phyloP scores from a whole-genome alignment of 208 protist species.

The Naegleria lovaniensis region DNA sequence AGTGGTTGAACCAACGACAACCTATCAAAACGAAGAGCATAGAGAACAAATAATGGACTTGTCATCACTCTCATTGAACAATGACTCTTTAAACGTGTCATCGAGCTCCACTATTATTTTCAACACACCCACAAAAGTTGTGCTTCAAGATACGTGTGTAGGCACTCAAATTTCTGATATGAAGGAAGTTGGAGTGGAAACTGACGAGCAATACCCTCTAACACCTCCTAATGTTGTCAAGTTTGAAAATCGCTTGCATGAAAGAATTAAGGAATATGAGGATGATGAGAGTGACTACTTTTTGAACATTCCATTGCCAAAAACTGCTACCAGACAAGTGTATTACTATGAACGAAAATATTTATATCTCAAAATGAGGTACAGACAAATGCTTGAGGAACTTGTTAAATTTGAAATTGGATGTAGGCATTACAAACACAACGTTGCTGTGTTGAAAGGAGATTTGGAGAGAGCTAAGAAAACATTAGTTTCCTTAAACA shows the following conservation, averaged over 20 bases:
- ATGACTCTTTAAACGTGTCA: too few species aligned
- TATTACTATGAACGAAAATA: conserved; percentile 16
- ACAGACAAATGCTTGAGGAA: background rate
- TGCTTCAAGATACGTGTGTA: too few species aligned
- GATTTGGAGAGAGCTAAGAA: background rate
- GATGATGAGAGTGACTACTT: background rate
- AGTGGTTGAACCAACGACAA: too few species aligned
- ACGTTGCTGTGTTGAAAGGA: background rate
- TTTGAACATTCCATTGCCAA: background rate
- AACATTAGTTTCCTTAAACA: background rate
- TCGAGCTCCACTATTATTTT: too few species aligned
- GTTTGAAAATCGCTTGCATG: background rate
- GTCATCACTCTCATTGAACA: too few species aligned
- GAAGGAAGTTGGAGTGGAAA: background rate
- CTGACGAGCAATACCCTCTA: background rate
- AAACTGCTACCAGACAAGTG: conserved; percentile 9
- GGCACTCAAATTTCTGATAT: background rate
- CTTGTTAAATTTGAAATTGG: background rate
- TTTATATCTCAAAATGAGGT: conserved; percentile 10
- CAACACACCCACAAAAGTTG: too few species aligned
- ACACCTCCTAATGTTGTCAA: background rate
- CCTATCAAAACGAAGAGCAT: too few species aligned
- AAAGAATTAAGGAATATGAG: background rate
- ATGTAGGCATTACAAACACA: background rate
- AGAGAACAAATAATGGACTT: too few species aligned